These are phyloP conservation scores for Cladorrhinum samala DNA, from an alignment of 495 filamentous ascomycete species.

Conservation along the genomic window DNA sequence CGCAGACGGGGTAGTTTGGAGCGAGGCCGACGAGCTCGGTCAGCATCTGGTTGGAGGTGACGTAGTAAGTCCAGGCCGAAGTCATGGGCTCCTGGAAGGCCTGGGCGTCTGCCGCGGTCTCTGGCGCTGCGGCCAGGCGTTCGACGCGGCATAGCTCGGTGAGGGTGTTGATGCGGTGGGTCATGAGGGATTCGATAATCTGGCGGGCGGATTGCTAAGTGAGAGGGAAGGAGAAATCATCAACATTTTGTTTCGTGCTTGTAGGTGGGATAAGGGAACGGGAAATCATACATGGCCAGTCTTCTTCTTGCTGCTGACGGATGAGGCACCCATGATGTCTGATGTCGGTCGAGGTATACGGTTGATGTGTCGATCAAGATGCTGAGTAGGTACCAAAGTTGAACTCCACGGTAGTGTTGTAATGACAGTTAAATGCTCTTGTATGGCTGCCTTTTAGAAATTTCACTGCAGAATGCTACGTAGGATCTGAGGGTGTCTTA, in stretches of 20 bases:
- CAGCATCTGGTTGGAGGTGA: conserved; percentile 67
- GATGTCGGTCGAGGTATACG: not conserved
- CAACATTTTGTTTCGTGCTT: not conserved
- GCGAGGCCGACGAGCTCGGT: conserved; percentile 65
- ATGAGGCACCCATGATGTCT: not conserved
- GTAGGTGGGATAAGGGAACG: not conserved
- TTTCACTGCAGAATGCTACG: too few species aligned
- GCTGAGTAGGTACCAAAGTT: too few species aligned
- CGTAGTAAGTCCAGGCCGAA: conserved; percentile 66
- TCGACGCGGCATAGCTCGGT: conserved; percentile 72
- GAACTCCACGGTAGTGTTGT: too few species aligned
- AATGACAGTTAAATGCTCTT: too few species aligned
- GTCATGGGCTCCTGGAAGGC: conserved; percentile 57
- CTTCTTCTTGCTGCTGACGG: not conserved
- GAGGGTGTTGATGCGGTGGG: conserved; percentile 65
- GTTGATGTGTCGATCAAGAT: not conserved
- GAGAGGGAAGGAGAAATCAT: conserved; percentile 2
- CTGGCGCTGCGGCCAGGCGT: conserved; percentile 51
- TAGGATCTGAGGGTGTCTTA: too few species aligned
- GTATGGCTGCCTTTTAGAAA: too few species aligned
- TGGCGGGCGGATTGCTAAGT: conserved; percentile 27
- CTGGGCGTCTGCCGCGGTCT: conserved; percentile 50
- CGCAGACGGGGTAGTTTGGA: conserved; percentile 65
- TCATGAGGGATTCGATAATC: conserved; percentile 49
- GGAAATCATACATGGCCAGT: not conserved